Base-by-base conservation (phyloP, 2,329 filamentous ascomycete genomes). In the Knoxdaviesia capensis region DNA sequence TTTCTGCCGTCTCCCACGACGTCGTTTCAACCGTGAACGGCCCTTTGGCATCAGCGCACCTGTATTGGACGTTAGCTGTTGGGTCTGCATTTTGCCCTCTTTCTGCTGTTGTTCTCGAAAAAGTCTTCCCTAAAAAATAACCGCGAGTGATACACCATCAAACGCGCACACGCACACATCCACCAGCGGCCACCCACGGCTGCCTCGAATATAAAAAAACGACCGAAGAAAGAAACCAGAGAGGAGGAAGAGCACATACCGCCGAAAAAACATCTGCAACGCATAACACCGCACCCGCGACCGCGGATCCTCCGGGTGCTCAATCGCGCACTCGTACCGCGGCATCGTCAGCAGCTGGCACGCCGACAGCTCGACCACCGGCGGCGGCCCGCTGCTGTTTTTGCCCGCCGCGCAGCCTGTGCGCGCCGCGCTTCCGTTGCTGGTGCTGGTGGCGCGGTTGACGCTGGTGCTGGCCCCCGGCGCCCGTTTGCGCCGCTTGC, bases 11-110 rank as follows among this genome's bases (percentile, higher is more conserved):
- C 56, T 78, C 73, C 74, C 73, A 78, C 37, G 65, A 63, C 8
- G 74, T 78, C 29, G 74, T 79, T 58, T 79, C 74, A 37, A 76
- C 68, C 53, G 62, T 67, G 49, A 78, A 79, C 6, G 45, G 59
- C 5, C 69, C 69, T 9, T 69, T 69, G 49, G 59, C 65, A 54
- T 77, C 72, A 45, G 61, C 59, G 54, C 74, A 78, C 49, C 74
- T 78, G 53, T 34, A 47, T 31, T 31, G n/a, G 8, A 6, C 10
- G 5, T 31, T 4, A 3, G 20, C 30, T 38, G 20, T 6, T 28
- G 6, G 9, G 20, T 10, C 6, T 5, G 11, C 5, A 31, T 11
- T 39, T 31, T 39, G 9, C 32, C 29, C 32, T 39, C 6, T 30
- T 4, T 39, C 11, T 28, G 31, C 6, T 31, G 6, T 31, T 6